Evolutionary conservation across 2,329 filamentous ascomycete species (phyloP).

Genomic region (Dryadomyces quercus-mongolicae): DNA sequence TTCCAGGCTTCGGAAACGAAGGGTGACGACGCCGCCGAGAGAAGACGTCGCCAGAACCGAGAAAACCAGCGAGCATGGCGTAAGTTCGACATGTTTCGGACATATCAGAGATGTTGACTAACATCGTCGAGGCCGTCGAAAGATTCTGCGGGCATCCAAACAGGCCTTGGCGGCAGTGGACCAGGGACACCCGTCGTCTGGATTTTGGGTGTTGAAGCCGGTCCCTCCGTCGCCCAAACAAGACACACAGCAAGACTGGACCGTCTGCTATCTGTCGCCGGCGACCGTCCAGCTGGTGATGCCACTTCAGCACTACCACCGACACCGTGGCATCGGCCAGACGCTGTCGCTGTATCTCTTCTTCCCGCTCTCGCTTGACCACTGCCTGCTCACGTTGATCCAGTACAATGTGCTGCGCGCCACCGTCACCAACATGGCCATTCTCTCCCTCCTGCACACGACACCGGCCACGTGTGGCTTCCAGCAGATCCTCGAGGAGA

Average conservation of each 20-base stretch:
- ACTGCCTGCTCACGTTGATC: constrained; percentile 11
- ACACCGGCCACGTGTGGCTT: constrained; percentile 6
- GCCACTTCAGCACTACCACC: background rate
- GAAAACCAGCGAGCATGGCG: constrained; percentile 9
- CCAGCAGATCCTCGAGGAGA: background rate
- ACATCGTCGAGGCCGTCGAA: background rate
- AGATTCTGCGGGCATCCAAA: background rate
- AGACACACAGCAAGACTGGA: too few species aligned
- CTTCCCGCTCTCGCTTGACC: constrained; percentile 10
- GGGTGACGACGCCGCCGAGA: constrained; percentile 10
- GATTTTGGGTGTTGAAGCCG: constrained; percentile 6
- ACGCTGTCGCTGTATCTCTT: background rate
- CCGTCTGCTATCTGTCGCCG: background rate
- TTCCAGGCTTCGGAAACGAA: too few species aligned
- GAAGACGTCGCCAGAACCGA: constrained; percentile 10
- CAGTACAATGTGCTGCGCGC: constrained; percentile 13
- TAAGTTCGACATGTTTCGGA: background rate
- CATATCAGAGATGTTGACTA: background rate
- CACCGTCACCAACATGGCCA: constrained; percentile 7
- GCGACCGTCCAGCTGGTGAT: background rate
- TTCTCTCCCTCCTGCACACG: constrained; percentile 4
- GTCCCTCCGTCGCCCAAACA: background rate
- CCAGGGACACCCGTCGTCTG: background rate
- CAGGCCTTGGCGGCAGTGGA: background rate
- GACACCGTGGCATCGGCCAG: background rate